Evolutionary conservation across 2,329 filamentous ascomycete genomes (phyloP).

Genomic region (Grosmannia penicillata): DNA sequence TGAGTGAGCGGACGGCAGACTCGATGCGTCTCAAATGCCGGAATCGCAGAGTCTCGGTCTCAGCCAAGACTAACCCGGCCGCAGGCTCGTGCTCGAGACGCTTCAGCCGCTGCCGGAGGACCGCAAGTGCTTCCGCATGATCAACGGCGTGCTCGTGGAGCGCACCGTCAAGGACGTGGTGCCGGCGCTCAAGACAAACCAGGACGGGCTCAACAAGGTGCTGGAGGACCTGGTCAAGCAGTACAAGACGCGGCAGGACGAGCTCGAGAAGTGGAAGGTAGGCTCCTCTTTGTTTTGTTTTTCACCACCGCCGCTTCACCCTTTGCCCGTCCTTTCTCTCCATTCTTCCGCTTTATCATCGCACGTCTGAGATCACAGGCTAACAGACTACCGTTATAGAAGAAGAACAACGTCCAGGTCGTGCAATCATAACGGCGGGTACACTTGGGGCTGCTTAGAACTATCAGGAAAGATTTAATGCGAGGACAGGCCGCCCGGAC

Average conservation of each 20-base stretch:
- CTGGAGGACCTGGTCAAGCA: constrained; percentile 90
- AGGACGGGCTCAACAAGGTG: constrained; percentile 85
- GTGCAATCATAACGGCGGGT: constrained; percentile 49
- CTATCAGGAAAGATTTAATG: too few relatives aligned
- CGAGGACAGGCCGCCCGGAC: too few relatives aligned
- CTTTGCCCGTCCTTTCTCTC: too few relatives aligned
- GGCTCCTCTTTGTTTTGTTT: not conserved
- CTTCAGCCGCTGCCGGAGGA: constrained; percentile 67
- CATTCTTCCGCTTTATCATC: too few relatives aligned
- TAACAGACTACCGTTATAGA: constrained; percentile 32
- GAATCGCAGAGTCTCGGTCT: not conserved
- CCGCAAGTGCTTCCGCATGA: constrained; percentile 96
- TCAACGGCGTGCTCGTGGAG: constrained; percentile 92
- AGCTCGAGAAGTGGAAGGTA: constrained; percentile 98
- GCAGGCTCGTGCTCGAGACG: constrained; percentile 85
- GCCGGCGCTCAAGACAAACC: constrained; percentile 82
- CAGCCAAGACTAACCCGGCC: too few relatives aligned
- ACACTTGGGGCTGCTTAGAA: too few relatives aligned
- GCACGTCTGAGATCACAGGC: not conserved
- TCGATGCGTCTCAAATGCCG: too few relatives aligned
- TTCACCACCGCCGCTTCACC: not conserved
- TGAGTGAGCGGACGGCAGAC: constrained; percentile 30
- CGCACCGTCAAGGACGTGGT: constrained; percentile 86
- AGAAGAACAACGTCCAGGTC: constrained; percentile 80
- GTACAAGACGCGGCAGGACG: constrained; percentile 87